Evolutionary conservation across 331 rosid genomes (phyloP).

Genomic region (Malus hybrid): DNA sequence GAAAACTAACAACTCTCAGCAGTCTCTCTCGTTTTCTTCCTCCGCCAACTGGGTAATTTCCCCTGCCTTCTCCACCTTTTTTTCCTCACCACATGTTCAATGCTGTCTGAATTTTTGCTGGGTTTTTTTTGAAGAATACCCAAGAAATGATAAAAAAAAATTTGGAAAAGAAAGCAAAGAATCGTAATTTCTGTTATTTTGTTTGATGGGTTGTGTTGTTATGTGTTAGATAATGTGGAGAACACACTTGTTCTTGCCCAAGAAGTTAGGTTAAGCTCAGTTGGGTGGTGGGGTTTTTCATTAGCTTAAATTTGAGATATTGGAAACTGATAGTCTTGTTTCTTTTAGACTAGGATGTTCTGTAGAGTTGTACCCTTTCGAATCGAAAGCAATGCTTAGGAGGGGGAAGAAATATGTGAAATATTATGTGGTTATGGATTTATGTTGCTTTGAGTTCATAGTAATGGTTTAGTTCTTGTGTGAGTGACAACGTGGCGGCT

Average conservation of each 20-base stretch:
- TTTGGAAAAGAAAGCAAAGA: neutral
- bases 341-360: no score
- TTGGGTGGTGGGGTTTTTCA: conserved; percentile 5
- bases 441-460: neutral
- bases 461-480: neutral
- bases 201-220: neutral
- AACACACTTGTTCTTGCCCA: conserved; percentile 2
- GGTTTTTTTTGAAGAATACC: conserved; percentile 4
- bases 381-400: neutral
- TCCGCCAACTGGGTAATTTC: conserved; percentile 25
- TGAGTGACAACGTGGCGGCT: neutral
- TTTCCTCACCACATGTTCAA: neutral
- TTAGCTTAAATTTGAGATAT: neutral
- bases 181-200: neutral
- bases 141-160: neutral
- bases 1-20: conserved; percentile 27
- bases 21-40: conserved; percentile 25
- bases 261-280: neutral
- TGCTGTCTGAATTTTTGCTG: conserved; percentile 7
- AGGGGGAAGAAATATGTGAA: neutral
- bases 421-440: neutral
- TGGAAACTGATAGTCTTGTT: neutral
- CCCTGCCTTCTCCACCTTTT: neutral
- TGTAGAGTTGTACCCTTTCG: neutral
- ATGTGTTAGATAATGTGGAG: neutral